Percentiles rank a stretch among this genome's conserved stretches.
phyloP scores from a whole-genome alignment of 257 asterid genomes.

The Anisodus tanguticus region DNA sequence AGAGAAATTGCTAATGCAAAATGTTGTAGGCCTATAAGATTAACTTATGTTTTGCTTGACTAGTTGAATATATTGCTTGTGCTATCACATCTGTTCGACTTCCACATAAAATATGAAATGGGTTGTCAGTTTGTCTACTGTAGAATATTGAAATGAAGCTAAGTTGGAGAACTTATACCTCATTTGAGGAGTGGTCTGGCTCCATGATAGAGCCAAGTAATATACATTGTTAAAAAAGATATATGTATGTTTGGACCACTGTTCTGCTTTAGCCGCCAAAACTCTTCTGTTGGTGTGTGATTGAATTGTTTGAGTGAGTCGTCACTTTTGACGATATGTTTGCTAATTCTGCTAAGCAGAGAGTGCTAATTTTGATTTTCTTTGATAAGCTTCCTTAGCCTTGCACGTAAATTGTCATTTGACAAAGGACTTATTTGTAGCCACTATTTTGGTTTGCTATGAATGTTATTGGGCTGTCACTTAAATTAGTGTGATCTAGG shows the following conservation, averaged over 20 bases:
- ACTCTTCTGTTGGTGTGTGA: not conserved
- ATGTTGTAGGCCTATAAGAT: not conserved
- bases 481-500: not conserved
- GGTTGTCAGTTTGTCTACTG: not conserved
- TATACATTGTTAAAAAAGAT: not conserved
- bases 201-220: not conserved
- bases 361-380: not conserved
- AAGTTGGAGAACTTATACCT: not conserved
- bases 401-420: not conserved
- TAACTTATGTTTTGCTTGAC: not conserved
- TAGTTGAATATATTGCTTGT: not conserved
- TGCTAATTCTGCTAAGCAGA: not conserved
- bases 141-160: not conserved
- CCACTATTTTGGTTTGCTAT: not conserved
- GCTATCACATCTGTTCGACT: slow-evolving; percentile 2
- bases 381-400: not conserved
- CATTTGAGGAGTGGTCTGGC: not conserved
- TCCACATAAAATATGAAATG: not conserved
- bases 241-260: not conserved
- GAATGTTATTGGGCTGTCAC: not conserved
- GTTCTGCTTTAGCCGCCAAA: not conserved
- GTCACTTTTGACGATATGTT: not conserved
- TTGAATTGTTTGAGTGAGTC: not conserved
- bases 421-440: not conserved
- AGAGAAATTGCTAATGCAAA: not conserved